phyloP scores from a whole-genome alignment of 495 filamentous ascomycete genomes.

The Hypoxylon fuscum region DNA sequence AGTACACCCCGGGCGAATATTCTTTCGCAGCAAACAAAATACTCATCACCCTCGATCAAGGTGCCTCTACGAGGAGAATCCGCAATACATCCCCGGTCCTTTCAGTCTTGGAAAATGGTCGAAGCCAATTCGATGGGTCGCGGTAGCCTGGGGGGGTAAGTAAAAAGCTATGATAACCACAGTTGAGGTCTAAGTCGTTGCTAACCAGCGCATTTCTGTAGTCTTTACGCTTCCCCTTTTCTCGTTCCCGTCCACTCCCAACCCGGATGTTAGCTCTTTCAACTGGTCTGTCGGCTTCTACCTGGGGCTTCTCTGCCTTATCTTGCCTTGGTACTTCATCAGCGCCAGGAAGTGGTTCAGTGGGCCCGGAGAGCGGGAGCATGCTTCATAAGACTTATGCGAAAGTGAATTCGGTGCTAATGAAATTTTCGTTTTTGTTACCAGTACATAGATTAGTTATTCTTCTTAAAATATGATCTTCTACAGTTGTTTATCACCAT shows the following conservation, averaged over 20 bases:
- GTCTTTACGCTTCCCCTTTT: slow-evolving; percentile 11
- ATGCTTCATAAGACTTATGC: background rate
- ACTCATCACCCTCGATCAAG: no score
- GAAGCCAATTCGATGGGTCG: slow-evolving; percentile 2
- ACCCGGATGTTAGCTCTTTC: background rate
- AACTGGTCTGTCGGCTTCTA: slow-evolving; percentile 4
- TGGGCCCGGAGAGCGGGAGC: slow-evolving; percentile 2
- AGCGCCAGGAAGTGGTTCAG: slow-evolving; percentile 9
- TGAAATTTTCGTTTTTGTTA: background rate
- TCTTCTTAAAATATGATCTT: background rate
- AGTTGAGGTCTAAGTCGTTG: background rate
- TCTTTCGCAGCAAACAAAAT: no score
- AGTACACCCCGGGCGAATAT: no score
- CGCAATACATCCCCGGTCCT: slow-evolving; percentile 4
- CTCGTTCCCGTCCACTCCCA: slow-evolving; percentile 1
- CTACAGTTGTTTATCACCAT: background rate
- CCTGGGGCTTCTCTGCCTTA: background rate
- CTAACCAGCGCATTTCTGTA: background rate
- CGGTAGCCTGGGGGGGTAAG: background rate
- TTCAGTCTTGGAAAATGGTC: slow-evolving; percentile 11
- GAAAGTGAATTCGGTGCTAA: background rate
- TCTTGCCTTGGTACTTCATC: slow-evolving; percentile 8
- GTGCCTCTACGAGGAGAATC: slow-evolving; percentile 9
- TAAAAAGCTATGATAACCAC: background rate
- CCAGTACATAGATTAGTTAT: background rate